phyloP scores from a whole-genome alignment of 2,329 filamentous ascomycete species.

The Didymella arachidicola region DNA sequence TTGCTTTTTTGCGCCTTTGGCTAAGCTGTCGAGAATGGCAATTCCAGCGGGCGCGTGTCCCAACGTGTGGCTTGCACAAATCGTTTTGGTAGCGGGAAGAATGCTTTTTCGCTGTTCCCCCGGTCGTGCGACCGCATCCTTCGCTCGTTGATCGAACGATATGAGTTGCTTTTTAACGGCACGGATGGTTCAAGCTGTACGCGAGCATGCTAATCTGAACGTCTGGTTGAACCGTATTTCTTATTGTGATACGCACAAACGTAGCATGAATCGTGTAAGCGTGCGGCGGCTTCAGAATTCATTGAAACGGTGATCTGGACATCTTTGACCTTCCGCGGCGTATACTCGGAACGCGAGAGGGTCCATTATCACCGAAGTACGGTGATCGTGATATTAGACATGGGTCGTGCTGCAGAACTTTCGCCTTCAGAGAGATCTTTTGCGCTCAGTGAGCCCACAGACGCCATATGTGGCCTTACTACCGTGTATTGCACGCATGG shows the following conservation, averaged over 20 bases:
- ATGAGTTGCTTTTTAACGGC: conserved; percentile 22
- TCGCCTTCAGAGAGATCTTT: not conserved
- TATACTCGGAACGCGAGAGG: not conserved
- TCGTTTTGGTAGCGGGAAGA: conserved; percentile 14
- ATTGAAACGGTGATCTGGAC: conserved; percentile 12
- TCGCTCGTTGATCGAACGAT: conserved; percentile 19
- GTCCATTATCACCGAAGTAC: not conserved
- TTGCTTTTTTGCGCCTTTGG: conserved; percentile 18
- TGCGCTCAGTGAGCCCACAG: conserved; percentile 3
- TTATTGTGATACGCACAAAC: conserved; percentile 18
- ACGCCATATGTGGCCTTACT: conserved; percentile 4
- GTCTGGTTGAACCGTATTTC: conserved; percentile 16
- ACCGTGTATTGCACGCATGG: not conserved
- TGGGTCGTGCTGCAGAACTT: not conserved
- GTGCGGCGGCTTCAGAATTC: conserved; percentile 8
- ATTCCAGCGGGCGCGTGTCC: conserved; percentile 20
- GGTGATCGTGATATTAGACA: not conserved
- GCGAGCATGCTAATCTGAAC: conserved; percentile 22
- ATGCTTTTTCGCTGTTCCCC: conserved; percentile 20
- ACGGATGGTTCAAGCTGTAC: conserved; percentile 13
- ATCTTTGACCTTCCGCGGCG: not conserved
- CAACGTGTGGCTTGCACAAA: conserved; percentile 13
- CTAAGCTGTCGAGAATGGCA: conserved; percentile 10
- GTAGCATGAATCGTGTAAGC: conserved; percentile 14
- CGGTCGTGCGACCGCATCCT: conserved; percentile 24